Base-by-base conservation (phyloP, 2,329 filamentous ascomycete genomes). In the Trichoderma hamatum region DNA sequence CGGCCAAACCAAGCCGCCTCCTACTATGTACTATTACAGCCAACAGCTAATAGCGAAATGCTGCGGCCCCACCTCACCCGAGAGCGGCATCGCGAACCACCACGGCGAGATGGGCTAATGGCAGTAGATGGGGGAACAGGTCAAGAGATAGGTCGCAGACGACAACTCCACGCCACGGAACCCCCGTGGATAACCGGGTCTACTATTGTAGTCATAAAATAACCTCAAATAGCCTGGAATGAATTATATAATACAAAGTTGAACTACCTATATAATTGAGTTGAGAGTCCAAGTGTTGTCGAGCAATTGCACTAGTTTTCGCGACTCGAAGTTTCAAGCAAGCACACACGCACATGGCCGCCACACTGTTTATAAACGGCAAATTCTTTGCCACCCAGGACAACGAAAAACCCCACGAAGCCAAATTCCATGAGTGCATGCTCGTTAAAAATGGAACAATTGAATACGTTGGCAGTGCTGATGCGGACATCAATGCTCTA, bases 341-440 rank as follows among this genome's bases (percentile, higher is more conserved):
- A 43, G 7, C 19, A 43, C 39, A 43, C 39, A 43, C 10, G 30
- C 30, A 16, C n/a, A 66, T 66, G 63, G 34, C 52, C 19, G 39
- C 36, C 36, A 66, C 52, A n/a, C 63, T 66, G 14, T 54, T 66
- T 10, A n/a, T 39, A 24, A 66, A 66, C 36, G 63, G 63, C 52
- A 66, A 58, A 26, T 66, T 66, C 28, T 66, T 66, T 21, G 34
- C 63, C 26, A n/a, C 39, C 19, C 26, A 34, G 19, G 36, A 28
- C 26, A 14, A 58, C 11, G 52, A 19, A 9, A 28, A 58, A 5
- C n/a, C 26, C 1, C 46, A 39, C 19, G 36, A 58, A 16, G 52
- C 63, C 14, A 32, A n/a, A 26, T 66, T 66, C 24, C 26, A 66
- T 19, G 63, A 58, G 9, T 66, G 63, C 36, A 66, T 66, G 63